Evolutionary conservation across 1,284 basidiomycete species (phyloP), one percentile per base, ranked within the genome.

Genomic region (Macrocystidia cucumis): DNA sequence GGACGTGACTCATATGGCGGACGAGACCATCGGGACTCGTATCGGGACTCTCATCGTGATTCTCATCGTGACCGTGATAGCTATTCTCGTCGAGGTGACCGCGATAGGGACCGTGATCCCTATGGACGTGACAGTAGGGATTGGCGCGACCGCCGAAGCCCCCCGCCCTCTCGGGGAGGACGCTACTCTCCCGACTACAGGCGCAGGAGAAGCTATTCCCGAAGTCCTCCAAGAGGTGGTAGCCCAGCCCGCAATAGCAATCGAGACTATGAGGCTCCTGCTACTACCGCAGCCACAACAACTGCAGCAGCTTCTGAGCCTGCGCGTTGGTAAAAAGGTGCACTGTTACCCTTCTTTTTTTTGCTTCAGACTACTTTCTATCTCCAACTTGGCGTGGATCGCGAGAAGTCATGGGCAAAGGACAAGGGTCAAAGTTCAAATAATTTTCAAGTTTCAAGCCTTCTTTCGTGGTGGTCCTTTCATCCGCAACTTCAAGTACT

Each of bases 121-220:
- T 74, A 74, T 43, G 69, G 72, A 34, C 62, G 72, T 26, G 72
- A 75, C 51, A 64, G 47, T 42, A 60, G 67, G 41, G 74, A 78
- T 42, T 77, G 75, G 63, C 66, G 70, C 38, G 72, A 75, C 19
- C 61, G 67, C 38, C 78, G 83, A 44, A 83, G 79, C 63, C 78
- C 78, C 20, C 67, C 80, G 43, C 73, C 78, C 22, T 54, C 61
- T 35, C 60, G 68, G 38, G 61, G 69, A 44, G 65, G 77, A 40
- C 66, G 81, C 38, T 77, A 82, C 63, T 83, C 80, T 40, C 82
- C 83, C 40, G 82, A 85, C 47, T 76, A 81, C 45, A 68, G 80
- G 47, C 70, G 70, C 53, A 78, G 84, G 36, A 67, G 73, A 52
- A 86, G 81, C 60, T 81, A 85, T 48, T 86, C 82, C 37, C 70